phyloP scores from a whole-genome alignment of 352 stramenopile genomes.

The Thraustochytrium sp. region DNA sequence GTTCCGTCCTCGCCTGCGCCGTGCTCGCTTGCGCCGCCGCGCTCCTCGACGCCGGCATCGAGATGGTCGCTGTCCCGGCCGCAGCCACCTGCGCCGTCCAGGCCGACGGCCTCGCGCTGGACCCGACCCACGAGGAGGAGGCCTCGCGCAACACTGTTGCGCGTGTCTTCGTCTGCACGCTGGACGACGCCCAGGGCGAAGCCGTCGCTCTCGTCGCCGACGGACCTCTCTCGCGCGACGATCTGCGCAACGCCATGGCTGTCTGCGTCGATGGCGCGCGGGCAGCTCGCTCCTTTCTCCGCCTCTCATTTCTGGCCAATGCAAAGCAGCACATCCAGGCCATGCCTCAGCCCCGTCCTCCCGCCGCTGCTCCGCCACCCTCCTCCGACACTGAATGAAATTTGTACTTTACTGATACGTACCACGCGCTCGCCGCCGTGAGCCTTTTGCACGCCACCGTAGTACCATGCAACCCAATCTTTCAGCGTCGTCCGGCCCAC shows the following conservation, averaged over 20 bases:
- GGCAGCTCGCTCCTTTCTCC: background rate
- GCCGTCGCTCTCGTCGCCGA: background rate
- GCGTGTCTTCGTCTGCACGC: constrained; percentile 12
- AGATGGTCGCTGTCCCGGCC: background rate
- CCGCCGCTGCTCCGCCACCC: background rate
- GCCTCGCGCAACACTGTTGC: background rate
- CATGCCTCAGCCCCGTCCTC: background rate
- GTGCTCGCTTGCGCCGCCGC: constrained; percentile 9
- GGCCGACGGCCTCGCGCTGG: background rate
- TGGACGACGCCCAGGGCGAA: background rate
- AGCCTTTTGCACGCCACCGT: no score
- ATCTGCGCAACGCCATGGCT: background rate
- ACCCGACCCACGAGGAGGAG: constrained; percentile 12
- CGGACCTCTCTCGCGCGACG: background rate
- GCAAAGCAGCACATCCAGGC: background rate
- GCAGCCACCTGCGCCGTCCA: background rate
- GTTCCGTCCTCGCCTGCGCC: background rate
- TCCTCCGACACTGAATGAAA: no score
- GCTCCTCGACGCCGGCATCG: constrained; percentile 12
- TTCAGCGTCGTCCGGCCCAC: no score
- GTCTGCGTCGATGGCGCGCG: background rate
- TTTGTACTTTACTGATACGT: no score
- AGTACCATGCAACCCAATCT: no score
- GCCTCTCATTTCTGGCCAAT: background rate
- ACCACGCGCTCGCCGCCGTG: no score